Evolutionary conservation across 2,329 filamentous ascomycete species (phyloP), one percentile per base, ranked within the genome.

Genomic region (Pseudocercospora musae): DNA sequence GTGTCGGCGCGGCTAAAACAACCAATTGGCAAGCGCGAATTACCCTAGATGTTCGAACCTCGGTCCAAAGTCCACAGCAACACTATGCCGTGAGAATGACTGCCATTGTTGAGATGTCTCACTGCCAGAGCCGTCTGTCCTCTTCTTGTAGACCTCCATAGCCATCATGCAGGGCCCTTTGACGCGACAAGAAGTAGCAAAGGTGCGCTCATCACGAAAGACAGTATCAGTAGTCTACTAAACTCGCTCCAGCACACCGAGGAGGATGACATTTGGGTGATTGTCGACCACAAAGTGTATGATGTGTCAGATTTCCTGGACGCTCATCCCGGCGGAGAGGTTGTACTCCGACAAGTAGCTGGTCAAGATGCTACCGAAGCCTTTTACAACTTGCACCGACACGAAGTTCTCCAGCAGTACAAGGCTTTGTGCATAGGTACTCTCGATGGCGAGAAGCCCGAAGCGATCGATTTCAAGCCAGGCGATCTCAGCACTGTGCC

Each of bases 351-450:
- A 58, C 91, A 96, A 77, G 85, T 94, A 53, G 92, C 90, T 29
- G 92, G 92, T 65, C 84, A 86, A 68, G 92, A 96, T 73, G 91
- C 91, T 56, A 96, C 92, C 1, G 80, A 84, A 37, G 89, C 89
- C 60, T 96, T 96, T 78, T 96, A 96, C 85, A 96, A 96, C 80
- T 87, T 96, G 58, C 92, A 96, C 79, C 84, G 92, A 25, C 91
- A 96, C 70, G 92, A 96, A 77, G 90, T 96, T n/a, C 84, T 96
- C 10, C 80, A 87, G 64, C 92, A 92, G 76, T 96, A 96, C 81
- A 79, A 83, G 52, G 82, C 85, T 70, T 84, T 96, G 18, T 89
- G 85, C 76, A 84, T 96, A 70, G 92, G 92, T 72, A 90, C 86
- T 13, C 76, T 96, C 73, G 80, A 86, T 68, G 89, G 86, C 76